These are phyloP conservation scores for Pythium myriotylum DNA, from an alignment of 352 stramenopile genomes.

Conservation along the genomic window DNA sequence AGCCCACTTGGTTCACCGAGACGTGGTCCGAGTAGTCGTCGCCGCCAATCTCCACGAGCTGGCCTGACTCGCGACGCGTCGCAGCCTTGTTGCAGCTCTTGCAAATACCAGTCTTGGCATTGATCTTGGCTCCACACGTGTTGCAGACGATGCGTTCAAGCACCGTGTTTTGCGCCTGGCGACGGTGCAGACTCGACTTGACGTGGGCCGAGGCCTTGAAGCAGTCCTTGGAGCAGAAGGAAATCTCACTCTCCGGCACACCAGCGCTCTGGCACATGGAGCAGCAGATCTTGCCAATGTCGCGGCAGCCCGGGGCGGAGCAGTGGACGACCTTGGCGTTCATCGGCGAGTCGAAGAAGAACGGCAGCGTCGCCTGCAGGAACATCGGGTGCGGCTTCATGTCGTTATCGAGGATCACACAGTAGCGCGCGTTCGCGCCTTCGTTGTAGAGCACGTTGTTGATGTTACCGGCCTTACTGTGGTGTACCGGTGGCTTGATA, in stretches of 20 bases:
- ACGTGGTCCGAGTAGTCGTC: slow-evolving; percentile 44
- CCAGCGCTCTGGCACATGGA: slow-evolving; percentile 46
- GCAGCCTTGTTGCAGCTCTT: slow-evolving; percentile 47
- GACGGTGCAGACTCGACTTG: slow-evolving; percentile 38
- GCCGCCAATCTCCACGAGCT: slow-evolving; percentile 17
- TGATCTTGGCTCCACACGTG: slow-evolving; percentile 39
- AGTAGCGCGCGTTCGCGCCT: slow-evolving; percentile 74
- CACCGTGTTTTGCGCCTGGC: slow-evolving; percentile 45
- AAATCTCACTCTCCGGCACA: slow-evolving; percentile 46
- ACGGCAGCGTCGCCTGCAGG: slow-evolving; percentile 68
- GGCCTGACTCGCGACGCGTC: slow-evolving; percentile 37
- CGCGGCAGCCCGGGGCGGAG: slow-evolving; percentile 48
- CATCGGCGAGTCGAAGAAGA: slow-evolving; percentile 77
- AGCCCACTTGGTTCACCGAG: slow-evolving; percentile 41
- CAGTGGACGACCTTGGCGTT: slow-evolving; percentile 59
- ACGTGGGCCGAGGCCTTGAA: slow-evolving; percentile 53
- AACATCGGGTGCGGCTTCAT: slow-evolving; percentile 86
- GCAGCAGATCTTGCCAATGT: slow-evolving; percentile 46
- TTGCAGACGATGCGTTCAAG: slow-evolving; percentile 19
- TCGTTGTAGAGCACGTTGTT: slow-evolving; percentile 90
- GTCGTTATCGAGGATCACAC: slow-evolving; percentile 84
- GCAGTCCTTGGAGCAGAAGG: slow-evolving; percentile 51
- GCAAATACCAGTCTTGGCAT: slow-evolving; percentile 46
- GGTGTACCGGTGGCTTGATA: slow-evolving; percentile 79
- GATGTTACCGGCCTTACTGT: slow-evolving; percentile 90